Base-by-base conservation (phyloP, 2,329 filamentous ascomycete species). In the Phaeomoniella chlamydospora region DNA sequence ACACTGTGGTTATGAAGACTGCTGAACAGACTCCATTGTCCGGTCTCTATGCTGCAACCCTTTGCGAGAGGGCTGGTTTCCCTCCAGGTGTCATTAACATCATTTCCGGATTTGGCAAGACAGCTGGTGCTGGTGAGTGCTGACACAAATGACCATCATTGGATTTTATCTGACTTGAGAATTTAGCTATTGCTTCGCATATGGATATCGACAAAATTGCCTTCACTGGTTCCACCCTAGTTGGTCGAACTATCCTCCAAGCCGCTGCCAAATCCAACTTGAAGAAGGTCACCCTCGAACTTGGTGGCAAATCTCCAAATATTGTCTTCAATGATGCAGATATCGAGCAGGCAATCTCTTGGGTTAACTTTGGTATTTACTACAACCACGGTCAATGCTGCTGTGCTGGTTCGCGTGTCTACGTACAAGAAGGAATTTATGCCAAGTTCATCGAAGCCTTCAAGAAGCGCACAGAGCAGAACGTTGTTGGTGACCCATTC, bases 401-500 rank as follows among this genome's bases (percentile, higher is more conserved):
- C 64, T 85, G 80, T 54, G 82, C 82, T 42, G 81, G 81, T 46
- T 85, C 80, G 43, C 78, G 84, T 52, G 72, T 92, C 57, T 87
- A 84, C 61, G 84, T 92, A 36, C 83, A 92, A 58, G 83, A 90
- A 52, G 67, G 68, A 42, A 80, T 92, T 60, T 87, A 90, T 65
- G 84, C 92, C 66, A 79, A 85, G 67, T 92, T 92, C 62, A 60
- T 93, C 36, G 67, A 70, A 49, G 70, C 73, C 35, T 92, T 92
- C 73, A 86, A 81, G 74, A 70, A 74, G 64, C 76, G 82, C 36
- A 79, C 82, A 26, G 52, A 65, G 49, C 57, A 72, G 63, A 90
- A 88, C 70, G 70, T 76, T 49, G 80, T 92, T 46, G 85, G 84
- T 47, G 80, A 92, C 66, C 84, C 84, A 45, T 88, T 90, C 69